phyloP scores from a whole-genome alignment of 2,329 filamentous ascomycete species.

The Fusarium sp. region DNA sequence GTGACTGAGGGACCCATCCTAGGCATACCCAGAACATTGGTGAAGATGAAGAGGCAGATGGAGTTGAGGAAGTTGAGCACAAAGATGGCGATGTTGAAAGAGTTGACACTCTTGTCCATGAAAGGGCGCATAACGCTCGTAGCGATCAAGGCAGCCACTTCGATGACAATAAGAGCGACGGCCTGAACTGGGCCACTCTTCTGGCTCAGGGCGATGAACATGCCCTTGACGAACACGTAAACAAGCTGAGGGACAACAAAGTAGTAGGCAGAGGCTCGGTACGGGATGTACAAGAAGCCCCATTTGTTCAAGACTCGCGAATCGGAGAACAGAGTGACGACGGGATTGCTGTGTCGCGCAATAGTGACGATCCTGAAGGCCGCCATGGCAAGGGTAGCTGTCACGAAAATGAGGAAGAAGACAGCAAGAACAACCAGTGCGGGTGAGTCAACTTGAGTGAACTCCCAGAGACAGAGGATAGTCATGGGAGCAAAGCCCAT shows the following conservation, averaged over 20 bases:
- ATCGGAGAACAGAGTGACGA: conserved; percentile 95
- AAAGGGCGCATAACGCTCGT: conserved; percentile 86
- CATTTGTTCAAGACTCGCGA: conserved; percentile 93
- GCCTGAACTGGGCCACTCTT: conserved; percentile 79
- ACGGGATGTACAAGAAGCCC: conserved; percentile 97
- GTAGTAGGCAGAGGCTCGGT: conserved; percentile 94
- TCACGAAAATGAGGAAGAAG: conserved; percentile 86
- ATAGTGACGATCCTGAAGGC: conserved; percentile 90
- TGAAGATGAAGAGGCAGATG: conserved; percentile 90
- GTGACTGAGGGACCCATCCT: conserved; percentile 86
- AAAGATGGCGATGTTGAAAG: conserved; percentile 93
- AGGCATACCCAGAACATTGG: conserved; percentile 85
- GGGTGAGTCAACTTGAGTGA: conserved; percentile 84
- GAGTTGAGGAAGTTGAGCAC: conserved; percentile 91
- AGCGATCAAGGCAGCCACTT: conserved; percentile 79
- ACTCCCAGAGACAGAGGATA: conserved; percentile 92
- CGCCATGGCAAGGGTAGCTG: conserved; percentile 82
- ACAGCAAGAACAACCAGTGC: conserved; percentile 88
- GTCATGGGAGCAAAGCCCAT: conserved; percentile 93
- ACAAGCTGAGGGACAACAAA: conserved; percentile 83
- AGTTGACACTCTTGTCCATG: conserved; percentile 99
- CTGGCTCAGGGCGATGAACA: conserved; percentile 89
- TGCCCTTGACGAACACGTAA: conserved; percentile 84
- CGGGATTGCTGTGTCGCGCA: conserved; percentile 93
- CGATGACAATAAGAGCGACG: conserved; percentile 83